Base-by-base conservation (phyloP, 2,329 filamentous ascomycete species). In the Xylariomycetidae sp. region DNA sequence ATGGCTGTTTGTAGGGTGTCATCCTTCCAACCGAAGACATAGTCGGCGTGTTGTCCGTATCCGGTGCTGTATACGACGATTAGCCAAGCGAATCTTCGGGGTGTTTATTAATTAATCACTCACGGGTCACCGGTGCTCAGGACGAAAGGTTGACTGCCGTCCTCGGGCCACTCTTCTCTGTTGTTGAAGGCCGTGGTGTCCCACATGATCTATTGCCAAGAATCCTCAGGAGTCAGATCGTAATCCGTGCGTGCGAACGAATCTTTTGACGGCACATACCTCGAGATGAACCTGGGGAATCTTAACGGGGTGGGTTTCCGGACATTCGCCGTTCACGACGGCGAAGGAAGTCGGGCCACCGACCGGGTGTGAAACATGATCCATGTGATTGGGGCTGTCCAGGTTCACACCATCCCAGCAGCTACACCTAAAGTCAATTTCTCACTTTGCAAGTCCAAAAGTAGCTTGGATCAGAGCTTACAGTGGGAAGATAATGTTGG, bases 321-420 rank as follows among this genome's bases (percentile, higher is more conserved):
- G 41, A 23, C 41, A 44, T 11, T 16, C n/a, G 14, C 38, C 41
- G 26, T 17, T 37, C 8, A 41, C 37, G 27, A 19, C 37, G 12
- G 41, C 38, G 15, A 41, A 41, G 18, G 37, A 41, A 1, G 41
- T 41, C 3, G 37, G 41, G 7, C 41, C 41, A 4, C 33, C 17
- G 3, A 33, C 17, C 4, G 38, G 38, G 26, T 41, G 25, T 8
- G 41, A 31, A 16, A 44, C 38, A 20, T 44, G 38, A 33, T 39
- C 36, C 38, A 41, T 65, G 48, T 74, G 69, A 45, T 74, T 61
- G 0, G 59, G 36, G 8, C 63, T 60, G 39, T 74, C 69, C 16
- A 66, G 37, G 41, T 72, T 62, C 29, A 59, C 57, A 8, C 72
- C 72, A 34, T 77, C 62, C 72, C 72, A 77, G 56, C 71, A 77